phyloP scores from a whole-genome alignment of 345 rosid genomes.

The Populus alba region DNA sequence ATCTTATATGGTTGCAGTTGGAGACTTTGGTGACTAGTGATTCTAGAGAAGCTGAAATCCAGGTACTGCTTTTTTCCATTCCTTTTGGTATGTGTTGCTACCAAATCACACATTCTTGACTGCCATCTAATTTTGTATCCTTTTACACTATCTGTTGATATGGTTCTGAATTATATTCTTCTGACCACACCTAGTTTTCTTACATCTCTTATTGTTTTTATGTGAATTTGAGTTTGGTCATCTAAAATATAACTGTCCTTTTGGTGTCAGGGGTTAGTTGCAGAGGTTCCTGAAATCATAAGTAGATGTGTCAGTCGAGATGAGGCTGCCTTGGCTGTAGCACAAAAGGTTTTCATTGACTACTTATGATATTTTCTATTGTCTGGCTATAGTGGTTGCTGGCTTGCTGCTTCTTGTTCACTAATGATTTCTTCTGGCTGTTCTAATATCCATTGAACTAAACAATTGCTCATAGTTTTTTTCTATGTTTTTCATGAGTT shows the following conservation, averaged over 20 bases:
- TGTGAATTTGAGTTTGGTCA: neutral
- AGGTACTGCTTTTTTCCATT: constrained; percentile 45
- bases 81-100: neutral
- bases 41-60: constrained; percentile 75
- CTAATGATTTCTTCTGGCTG: neutral
- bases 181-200: too few species aligned
- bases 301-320: constrained; percentile 90
- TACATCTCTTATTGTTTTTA: neutral
- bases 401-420: neutral
- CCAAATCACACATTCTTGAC: neutral
- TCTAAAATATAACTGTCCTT: neutral
- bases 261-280: constrained; percentile 58
- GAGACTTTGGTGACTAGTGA: constrained; percentile 69
- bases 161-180: too few species aligned
- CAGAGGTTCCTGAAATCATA: constrained; percentile 95
- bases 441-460: neutral
- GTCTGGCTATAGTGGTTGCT: neutral
- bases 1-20: constrained; percentile 53
- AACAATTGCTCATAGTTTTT: neutral
- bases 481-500: neutral
- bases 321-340: constrained; percentile 95
- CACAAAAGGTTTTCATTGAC: constrained; percentile 60
- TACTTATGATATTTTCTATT: neutral
- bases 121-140: neutral
- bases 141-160: neutral